These are phyloP conservation scores for Babesia sp. DNA, from an alignment of 169 alveolate species.

Conservation along the genomic window DNA sequence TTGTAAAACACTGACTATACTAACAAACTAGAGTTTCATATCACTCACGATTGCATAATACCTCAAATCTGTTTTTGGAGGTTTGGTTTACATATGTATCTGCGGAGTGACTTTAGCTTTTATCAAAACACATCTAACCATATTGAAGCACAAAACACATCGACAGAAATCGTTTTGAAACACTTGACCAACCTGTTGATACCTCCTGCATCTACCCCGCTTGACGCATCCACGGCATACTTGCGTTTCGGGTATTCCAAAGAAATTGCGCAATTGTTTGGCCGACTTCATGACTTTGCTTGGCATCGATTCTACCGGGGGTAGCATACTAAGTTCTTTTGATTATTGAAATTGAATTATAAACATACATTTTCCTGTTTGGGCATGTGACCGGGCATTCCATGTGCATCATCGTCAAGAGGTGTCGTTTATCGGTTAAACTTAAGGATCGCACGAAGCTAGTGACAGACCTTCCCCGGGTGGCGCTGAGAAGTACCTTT, in stretches of 20 bases:
- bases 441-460: conserved; percentile 35
- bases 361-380: conserved; percentile 41
- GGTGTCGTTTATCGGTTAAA: conserved; percentile 33
- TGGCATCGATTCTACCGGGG: conserved; percentile 68
- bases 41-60: too few species aligned
- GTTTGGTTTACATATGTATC: too few species aligned
- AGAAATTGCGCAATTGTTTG: conserved; percentile 58
- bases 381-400: conserved; percentile 69
- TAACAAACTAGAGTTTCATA: too few species aligned
- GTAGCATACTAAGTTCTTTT: conserved; percentile 31
- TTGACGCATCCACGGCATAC: conserved; percentile 64
- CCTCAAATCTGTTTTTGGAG: too few species aligned
- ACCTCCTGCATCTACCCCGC: conserved; percentile 55
- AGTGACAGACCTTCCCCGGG: conserved; percentile 51
- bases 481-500: conserved; percentile 41
- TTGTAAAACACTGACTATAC: too few species aligned
- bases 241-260: conserved; percentile 64
- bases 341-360: neutral
- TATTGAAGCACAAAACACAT: too few species aligned
- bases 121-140: too few species aligned
- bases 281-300: conserved; percentile 63
- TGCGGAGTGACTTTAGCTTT: too few species aligned
- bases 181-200: conserved; percentile 55
- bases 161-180: too few species aligned
- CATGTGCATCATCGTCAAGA: conserved; percentile 51